A percentile compares a stretch with the other conserved stretches of the same genome.
Conservation (phyloP, 2,329 filamentous ascomycete genomes). For the Fusarium kyushuense region DNA sequence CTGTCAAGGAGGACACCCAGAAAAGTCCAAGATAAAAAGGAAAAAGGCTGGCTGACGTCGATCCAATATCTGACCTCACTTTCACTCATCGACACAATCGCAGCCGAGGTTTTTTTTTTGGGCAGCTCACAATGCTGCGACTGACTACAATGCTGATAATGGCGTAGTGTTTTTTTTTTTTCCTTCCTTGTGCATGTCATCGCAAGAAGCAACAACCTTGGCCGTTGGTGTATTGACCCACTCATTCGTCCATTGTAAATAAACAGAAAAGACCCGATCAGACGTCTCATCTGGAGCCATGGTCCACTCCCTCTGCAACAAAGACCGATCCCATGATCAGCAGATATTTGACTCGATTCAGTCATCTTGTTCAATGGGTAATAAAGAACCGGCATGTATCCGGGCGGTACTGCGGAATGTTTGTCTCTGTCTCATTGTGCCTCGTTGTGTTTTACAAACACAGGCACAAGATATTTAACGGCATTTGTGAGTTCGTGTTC, state of each 20-base stretch:
- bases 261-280: conserved; percentile 26
- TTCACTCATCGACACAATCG: conserved; percentile 2
- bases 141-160: not conserved
- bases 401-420: conserved; percentile 9
- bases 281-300: conserved; percentile 22
- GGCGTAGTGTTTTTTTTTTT: conserved; percentile 1
- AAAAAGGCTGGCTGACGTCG: conserved; percentile 10
- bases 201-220: conserved; percentile 35
- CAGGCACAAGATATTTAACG: conserved; percentile 20
- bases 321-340: conserved; percentile 40
- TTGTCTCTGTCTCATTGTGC: conserved; percentile 1
- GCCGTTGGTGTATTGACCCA: conserved; percentile 31
- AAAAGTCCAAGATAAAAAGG: conserved; percentile 5
- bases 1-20: not conserved
- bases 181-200: conserved; percentile 23
- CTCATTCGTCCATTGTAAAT: conserved; percentile 30
- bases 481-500: conserved; percentile 18
- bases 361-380: conserved; percentile 9
- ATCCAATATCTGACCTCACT: conserved; percentile 2
- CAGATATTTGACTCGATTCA: conserved; percentile 23
- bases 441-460: conserved; percentile 26
- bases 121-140: not conserved
- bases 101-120: not conserved
- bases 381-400: conserved; percentile 19
- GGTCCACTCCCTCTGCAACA: conserved; percentile 24